Evolutionary conservation across 2,329 filamentous ascomycete genomes (phyloP).

Genomic region (Fusarium piperis): DNA sequence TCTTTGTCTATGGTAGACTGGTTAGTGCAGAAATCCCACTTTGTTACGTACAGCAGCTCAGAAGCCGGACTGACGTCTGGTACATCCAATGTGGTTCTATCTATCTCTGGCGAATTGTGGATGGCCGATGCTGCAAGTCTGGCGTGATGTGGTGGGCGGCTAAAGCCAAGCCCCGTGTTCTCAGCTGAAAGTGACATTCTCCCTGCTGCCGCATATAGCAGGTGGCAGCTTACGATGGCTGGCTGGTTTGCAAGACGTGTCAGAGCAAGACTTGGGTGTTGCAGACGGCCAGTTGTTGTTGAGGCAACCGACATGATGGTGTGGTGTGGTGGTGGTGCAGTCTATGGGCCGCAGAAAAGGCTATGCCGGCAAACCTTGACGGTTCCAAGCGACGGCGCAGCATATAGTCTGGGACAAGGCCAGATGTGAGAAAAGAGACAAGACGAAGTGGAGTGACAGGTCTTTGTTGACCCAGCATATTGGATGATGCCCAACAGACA

Average conservation of each 20-base stretch:
- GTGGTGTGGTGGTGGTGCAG: background rate
- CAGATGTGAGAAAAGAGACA: conserved; percentile 15
- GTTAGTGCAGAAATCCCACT: conserved; percentile 12
- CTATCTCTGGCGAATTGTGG: background rate
- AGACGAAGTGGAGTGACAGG: conserved; percentile 15
- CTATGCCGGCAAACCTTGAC: background rate
- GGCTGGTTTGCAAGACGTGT: background rate
- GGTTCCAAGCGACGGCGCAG: background rate
- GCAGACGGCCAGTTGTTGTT: background rate
- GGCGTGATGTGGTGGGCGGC: background rate
- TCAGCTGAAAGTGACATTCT: background rate
- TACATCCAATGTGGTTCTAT: background rate
- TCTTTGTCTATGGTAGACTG: conserved; percentile 12
- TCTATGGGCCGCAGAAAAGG: background rate
- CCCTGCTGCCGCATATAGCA: background rate
- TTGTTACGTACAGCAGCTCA: background rate
- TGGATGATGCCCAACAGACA: background rate
- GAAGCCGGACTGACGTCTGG: background rate
- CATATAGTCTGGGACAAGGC: background rate
- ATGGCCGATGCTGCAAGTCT: background rate
- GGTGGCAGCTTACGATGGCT: background rate
- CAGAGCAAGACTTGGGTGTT: background rate
- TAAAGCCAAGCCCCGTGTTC: background rate
- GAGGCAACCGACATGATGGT: background rate
- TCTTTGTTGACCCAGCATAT: background rate